A percentile compares a stretch with the other conserved stretches of the same genome.
These are phyloP conservation scores for Novakomyces olei DNA, from an alignment of 805 yeast genomes.

Conservation along the genomic window DNA sequence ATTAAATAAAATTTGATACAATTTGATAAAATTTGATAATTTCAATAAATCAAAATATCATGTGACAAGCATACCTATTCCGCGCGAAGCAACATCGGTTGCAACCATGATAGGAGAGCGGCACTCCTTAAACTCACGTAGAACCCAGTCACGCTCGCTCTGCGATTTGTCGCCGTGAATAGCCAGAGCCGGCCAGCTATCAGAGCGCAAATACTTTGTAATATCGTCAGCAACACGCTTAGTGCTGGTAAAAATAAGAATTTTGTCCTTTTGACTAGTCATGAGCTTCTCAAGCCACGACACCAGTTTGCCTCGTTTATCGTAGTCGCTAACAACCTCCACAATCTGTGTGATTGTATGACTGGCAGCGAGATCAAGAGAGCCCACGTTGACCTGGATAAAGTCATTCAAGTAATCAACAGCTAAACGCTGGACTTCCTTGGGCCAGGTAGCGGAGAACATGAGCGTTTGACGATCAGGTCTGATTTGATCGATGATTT, in stretches of 20 bases:
- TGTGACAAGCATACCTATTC: constrained; percentile 73
- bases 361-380: constrained; percentile 78
- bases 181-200: constrained; percentile 97
- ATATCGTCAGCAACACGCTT: constrained; percentile 95
- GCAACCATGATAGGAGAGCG: constrained; percentile 95
- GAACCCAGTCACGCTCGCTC: constrained; percentile 96
- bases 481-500: constrained; percentile 83
- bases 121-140: constrained; percentile 77
- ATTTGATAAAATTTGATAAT: background rate
- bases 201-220: constrained; percentile 74
- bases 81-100: constrained; percentile 98
- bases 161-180: constrained; percentile 97
- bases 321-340: constrained; percentile 77
- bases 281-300: constrained; percentile 71
- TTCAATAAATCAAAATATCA: background rate
- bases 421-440: constrained; percentile 84
- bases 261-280: constrained; percentile 40
- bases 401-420: constrained; percentile 79
- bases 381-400: constrained; percentile 92
- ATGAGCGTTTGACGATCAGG: constrained; percentile 97
- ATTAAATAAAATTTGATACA: background rate
- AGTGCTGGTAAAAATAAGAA: constrained; percentile 82
- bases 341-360: constrained; percentile 82
- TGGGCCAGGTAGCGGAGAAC: constrained; percentile 99
- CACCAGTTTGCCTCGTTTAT: constrained; percentile 65